Percentiles rank a stretch among this genome's conserved stretches.
These are phyloP conservation scores for Yamadazyma atmosphaerica DNA, from an alignment of 1,139 yeast genomes.

Conservation along the genomic window DNA sequence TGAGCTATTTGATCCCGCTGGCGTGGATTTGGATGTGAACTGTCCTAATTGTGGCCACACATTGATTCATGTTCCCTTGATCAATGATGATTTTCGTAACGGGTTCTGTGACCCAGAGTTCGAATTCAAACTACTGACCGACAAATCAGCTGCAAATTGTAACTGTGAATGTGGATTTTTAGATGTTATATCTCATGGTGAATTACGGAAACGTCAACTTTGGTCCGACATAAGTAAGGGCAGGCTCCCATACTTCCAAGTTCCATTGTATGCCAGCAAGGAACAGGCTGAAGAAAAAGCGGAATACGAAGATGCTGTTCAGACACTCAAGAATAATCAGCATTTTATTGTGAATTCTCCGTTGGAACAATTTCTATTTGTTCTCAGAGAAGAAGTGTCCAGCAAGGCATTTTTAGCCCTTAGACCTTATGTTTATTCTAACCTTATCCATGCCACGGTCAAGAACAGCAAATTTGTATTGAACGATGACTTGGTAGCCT, in stretches of 20 bases:
- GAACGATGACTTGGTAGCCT: conserved; percentile 34
- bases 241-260: conserved; percentile 3
- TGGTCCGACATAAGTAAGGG: conserved; percentile 18
- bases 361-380: neutral
- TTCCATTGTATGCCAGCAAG: neutral
- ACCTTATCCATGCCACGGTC: conserved; percentile 6
- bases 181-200: conserved; percentile 6
- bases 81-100: conserved; percentile 11
- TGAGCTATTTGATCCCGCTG: conserved; percentile 8
- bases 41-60: conserved; percentile 23
- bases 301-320: neutral
- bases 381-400: neutral
- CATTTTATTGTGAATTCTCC: neutral
- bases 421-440: conserved; percentile 6
- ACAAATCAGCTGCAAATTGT: neutral
- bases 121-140: neutral
- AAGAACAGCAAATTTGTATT: conserved; percentile 10
- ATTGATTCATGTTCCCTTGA: conserved; percentile 15
- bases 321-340: neutral
- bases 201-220: conserved; percentile 19
- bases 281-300: neutral
- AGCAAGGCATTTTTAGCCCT: neutral
- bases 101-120: conserved; percentile 27
- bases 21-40: conserved; percentile 4
- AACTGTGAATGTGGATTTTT: conserved; percentile 14